Evolutionary conservation across 2,329 filamentous ascomycete genomes (phyloP), one percentile per base, ranked within the genome.

Genomic region (Colletotrichum tabaci): DNA sequence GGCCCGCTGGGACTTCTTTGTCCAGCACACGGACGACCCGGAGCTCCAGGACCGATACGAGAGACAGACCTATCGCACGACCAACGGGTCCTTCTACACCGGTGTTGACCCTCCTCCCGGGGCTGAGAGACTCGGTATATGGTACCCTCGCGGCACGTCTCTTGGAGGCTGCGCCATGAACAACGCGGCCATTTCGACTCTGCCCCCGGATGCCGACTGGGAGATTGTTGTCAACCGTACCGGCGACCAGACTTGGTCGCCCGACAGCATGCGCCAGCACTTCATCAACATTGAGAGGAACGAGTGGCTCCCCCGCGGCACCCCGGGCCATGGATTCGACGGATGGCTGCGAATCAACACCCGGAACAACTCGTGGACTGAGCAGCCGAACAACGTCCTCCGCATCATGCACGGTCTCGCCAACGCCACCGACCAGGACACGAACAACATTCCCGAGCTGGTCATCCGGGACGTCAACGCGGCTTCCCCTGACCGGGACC

Each of bases 201-300:
- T 89, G 69, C 90, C 90, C 0, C 84, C 88, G 58, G 83, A 87
- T 49, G 86, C 84, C 23, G 90, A 92, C 78, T 92, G 88, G 80
- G 82, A 89, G 52, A 79, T 87, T 75, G 87, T 92, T 66, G 86
- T 85, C 3, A 78, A 80, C 15, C 76, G 91, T 35, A 92, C 90
- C 4, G 89, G 89, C 2, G 90, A 92, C 74, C 74, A 79, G 2
- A 88, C 87, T 0, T 92, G 90, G 90, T 80, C 82, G 0, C 81
- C 89, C 0, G 80, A 82, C 3, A 89, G 89, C 67, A 92, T 92
- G 89, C 84, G 88, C 72, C 81, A 85, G 73, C 90, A 91, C 79
- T 89, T 88, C 66, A 78, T 82, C 74, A 85, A 84, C 75, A 77
- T 92, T 16, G 90, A 92, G 80, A 83, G 84, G 61, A 87, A 87